These are phyloP conservation scores for Flaveria trinervia DNA, from an alignment of 129 eudicot species.

Conservation along the genomic window DNA sequence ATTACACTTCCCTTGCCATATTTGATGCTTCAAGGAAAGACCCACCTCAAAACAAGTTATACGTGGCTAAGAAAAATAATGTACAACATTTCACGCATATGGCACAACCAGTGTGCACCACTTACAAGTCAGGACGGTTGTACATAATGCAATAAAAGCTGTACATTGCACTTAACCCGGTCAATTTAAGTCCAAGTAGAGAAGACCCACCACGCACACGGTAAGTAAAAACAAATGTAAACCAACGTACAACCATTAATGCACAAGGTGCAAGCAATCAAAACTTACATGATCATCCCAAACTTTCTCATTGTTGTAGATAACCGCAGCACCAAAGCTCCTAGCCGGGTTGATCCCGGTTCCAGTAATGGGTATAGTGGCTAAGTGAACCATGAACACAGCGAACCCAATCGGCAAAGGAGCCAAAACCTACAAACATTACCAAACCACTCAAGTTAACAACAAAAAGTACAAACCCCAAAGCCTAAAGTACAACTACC, in stretches of 20 bases:
- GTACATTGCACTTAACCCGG: slow-evolving; percentile 11
- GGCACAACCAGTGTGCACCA: neutral
- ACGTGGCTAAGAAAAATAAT: neutral
- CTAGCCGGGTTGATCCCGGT: slow-evolving; percentile 93
- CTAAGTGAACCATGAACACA: slow-evolving; percentile 86
- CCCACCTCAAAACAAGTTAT: neutral
- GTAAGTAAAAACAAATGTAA: too few relatives aligned
- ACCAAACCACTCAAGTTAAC: neutral
- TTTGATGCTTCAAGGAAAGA: neutral
- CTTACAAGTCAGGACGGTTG: slow-evolving; percentile 2
- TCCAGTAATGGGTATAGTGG: slow-evolving; percentile 86
- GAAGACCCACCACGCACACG: neutral
- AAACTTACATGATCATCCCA: slow-evolving; percentile 84
- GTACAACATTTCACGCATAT: slow-evolving; percentile 11
- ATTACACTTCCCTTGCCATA: neutral
- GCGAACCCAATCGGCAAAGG: slow-evolving; percentile 91
- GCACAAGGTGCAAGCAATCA: slow-evolving; percentile 11
- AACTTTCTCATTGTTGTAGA: slow-evolving; percentile 66
- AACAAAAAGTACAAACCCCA: slow-evolving; percentile 6
- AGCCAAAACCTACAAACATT: slow-evolving; percentile 66
- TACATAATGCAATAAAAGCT: slow-evolving; percentile 2
- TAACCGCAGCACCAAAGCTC: slow-evolving; percentile 88
- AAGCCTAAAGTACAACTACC: neutral
- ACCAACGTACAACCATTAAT: slow-evolving; percentile 1
- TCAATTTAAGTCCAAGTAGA: neutral